Base-by-base conservation (phyloP, 495 filamentous ascomycete species). In the Pyronema omphalodes region DNA sequence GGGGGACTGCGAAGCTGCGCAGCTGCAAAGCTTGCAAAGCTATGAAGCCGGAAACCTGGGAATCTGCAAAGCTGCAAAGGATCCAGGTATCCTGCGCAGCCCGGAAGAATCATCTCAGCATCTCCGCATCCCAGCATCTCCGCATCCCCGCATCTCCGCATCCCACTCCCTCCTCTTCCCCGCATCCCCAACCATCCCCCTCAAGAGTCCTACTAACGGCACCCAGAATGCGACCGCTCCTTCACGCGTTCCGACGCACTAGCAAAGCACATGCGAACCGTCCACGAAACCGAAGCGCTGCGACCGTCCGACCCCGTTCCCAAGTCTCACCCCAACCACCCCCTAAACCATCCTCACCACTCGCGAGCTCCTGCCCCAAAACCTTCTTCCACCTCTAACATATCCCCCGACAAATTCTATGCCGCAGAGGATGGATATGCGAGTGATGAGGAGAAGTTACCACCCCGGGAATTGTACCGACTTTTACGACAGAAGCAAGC, bases 221-320 rank as follows among this genome's bases (percentile, higher is more conserved):
- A n/a, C n/a, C n/a, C 60, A 93, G 91, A 98, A 76, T 98, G 91
- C 69, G 93, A 98, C 65, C 85, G 89, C 61, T 86, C 88, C 52
- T 98, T 98, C 64, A 98, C 91, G 7, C 80, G 91, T 54, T 96
- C 91, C 33, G 91, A 98, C 66, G 91, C 91, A 17, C 79, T 98
- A 0, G 87, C 91, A 6, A 98, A 98, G 66, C 91, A 98, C 67
- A 94, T 95, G 86, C 83, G 91, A 65, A 96, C 91, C 34, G 91
- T 98, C 33, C 91, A 98, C 69, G 93, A 98, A 68, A 94, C 88
- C 37, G 93, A 96, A 68, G 83, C 86, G 5, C 73, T 94, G 4
- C 82, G 88, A 6, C 85, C 85, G 6, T 83, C 82, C n/a, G 88
- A 93, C 62, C 81, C 86, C 4, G 82, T 89, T 15, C 82, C 85